Conservation (phyloP, 306 rosid species). For the Dryas drummondii region DNA sequence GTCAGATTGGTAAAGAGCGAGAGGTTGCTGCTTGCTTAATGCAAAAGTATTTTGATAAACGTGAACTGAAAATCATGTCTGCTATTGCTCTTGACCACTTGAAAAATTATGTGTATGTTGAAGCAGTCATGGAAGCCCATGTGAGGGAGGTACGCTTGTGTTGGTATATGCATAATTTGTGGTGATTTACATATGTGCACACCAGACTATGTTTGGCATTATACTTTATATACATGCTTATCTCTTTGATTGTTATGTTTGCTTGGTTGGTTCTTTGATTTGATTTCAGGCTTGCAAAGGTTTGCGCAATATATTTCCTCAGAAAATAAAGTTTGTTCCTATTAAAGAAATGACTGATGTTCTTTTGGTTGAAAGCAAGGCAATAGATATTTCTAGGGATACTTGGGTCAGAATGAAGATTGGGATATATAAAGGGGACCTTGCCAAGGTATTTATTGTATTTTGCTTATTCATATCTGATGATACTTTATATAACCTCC, state of each 20-base stretch:
- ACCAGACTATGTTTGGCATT: neutral
- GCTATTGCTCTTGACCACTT: conserved; percentile 85
- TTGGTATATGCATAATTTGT: conserved; percentile 17
- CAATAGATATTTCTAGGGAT: conserved; percentile 77
- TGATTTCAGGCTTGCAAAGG: conserved; percentile 82
- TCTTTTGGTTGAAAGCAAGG: conserved; percentile 85
- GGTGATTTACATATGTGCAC: neutral
- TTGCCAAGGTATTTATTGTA: conserved; percentile 64
- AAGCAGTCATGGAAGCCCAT: conserved; percentile 93
- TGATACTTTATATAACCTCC: conserved; percentile 26
- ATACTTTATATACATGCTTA: neutral
- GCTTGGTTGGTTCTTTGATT: conserved; percentile 10
- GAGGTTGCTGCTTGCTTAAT: conserved; percentile 80
- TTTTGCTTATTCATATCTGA: neutral
- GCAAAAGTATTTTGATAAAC: conserved; percentile 83
- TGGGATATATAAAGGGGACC: conserved; percentile 93
- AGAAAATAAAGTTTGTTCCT: conserved; percentile 73
- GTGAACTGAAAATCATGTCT: conserved; percentile 81
- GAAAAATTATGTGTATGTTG: conserved; percentile 76
- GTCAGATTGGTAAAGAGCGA: conserved; percentile 78
- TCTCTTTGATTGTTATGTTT: conserved; percentile 17
- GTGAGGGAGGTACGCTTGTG: conserved; percentile 73
- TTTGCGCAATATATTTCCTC: conserved; percentile 60
- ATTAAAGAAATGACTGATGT: conserved; percentile 95
- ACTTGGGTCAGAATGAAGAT: conserved; percentile 97